These are phyloP conservation scores for Sesbania bispinosa DNA, from an alignment of 306 rosid species.

Conservation along the genomic window DNA sequence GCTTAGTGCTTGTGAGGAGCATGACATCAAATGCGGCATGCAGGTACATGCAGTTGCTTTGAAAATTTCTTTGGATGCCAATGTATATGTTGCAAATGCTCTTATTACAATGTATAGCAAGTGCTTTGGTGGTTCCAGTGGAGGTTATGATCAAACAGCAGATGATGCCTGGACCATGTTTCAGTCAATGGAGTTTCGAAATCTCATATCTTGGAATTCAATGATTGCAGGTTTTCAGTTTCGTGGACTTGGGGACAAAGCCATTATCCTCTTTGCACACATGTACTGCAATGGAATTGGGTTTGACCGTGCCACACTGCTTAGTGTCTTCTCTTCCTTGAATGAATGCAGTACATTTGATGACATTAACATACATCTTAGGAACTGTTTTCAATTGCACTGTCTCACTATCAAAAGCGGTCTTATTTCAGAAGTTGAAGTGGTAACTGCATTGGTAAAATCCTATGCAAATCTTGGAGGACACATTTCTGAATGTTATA, in stretches of 20 bases:
- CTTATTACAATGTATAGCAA: constrained; percentile 82
- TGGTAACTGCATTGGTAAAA: constrained; percentile 62
- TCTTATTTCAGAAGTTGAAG: constrained; percentile 56
- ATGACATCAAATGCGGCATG: constrained; percentile 43
- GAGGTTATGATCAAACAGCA: constrained; percentile 24
- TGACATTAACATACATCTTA: constrained; percentile 18
- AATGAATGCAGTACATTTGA: constrained; percentile 29
- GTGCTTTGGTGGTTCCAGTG: constrained; percentile 29
- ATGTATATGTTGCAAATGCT: constrained; percentile 65
- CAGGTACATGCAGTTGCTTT: constrained; percentile 79
- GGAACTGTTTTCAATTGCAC: constrained; percentile 62
- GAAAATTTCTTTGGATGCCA: constrained; percentile 67
- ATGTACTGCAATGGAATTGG: constrained; percentile 59
- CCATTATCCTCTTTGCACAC: constrained; percentile 49
- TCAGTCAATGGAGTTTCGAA: constrained; percentile 50
- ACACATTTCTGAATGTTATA: constrained; percentile 52
- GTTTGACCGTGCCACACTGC: constrained; percentile 65
- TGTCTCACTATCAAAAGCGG: constrained; percentile 63
- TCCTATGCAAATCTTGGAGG: constrained; percentile 70
- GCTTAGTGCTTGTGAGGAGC: constrained; percentile 47
- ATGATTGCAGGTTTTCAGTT: constrained; percentile 76
- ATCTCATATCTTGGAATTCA: constrained; percentile 81
- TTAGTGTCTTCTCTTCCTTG: constrained; percentile 60
- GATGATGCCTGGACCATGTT: constrained; percentile 70
- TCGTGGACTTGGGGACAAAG: constrained; percentile 55